A percentile compares a stretch with the other conserved stretches of the same genome.
phyloP scores from a whole-genome alignment of 352 stramenopile genomes.

The Globisporangium camurandrum region DNA sequence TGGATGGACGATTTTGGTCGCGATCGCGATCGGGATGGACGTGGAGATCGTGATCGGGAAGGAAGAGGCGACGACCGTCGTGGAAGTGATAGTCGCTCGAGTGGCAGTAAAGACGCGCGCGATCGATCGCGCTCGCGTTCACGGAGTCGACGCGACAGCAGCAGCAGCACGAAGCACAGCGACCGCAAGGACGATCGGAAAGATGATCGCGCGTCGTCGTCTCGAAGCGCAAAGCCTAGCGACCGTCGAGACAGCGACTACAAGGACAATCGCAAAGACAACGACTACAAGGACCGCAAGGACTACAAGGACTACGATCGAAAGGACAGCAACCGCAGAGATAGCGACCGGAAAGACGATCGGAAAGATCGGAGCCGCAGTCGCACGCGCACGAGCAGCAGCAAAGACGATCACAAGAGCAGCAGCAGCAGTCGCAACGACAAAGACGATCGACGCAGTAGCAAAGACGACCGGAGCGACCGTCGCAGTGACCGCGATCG shows the following conservation, averaged over 20 bases:
- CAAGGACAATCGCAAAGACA: too few species aligned
- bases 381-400: conserved; percentile 3
- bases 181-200: too few species aligned
- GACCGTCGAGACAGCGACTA: too few species aligned
- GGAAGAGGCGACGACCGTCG: conserved; percentile 21
- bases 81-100: conserved; percentile 12
- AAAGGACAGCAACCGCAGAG: too few species aligned
- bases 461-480: conserved; percentile 21
- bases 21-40: conserved; percentile 25
- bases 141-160: conserved; percentile 19
- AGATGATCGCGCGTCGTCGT: too few species aligned
- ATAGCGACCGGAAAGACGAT: too few species aligned
- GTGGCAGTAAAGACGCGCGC: conserved; percentile 11
- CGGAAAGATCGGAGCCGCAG: too few species aligned
- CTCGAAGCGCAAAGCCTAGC: too few species aligned
- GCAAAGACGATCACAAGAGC: neutral
- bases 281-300: too few species aligned
- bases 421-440: conserved; percentile 3
- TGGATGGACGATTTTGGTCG: conserved; percentile 39
- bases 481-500: conserved; percentile 23
- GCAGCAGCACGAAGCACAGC: neutral
- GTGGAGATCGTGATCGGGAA: conserved; percentile 20
- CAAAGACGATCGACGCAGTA: neutral
- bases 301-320: too few species aligned
- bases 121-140: conserved; percentile 54